Evolutionary conservation across 805 yeast genomes (phyloP), one percentile per base, ranked within the genome.

Genomic region (Starmerella potacharoeniae): DNA sequence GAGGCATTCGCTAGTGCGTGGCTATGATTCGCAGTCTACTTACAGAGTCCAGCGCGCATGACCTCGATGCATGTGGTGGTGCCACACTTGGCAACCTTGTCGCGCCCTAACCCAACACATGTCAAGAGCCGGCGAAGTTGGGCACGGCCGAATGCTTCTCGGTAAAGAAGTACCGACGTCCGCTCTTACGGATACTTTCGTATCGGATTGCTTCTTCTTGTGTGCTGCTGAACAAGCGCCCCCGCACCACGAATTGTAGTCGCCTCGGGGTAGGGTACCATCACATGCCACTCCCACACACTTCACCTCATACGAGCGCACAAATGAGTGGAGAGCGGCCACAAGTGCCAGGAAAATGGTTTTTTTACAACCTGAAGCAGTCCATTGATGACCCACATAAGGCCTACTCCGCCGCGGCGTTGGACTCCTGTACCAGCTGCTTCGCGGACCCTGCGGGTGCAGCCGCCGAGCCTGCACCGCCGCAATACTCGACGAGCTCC

Each of bases 401-500:
- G 36, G 49, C 60, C 31, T 55, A 49, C 42, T 48, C 53, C 7
- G 60, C 49, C 30, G 53, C 57, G 10, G 54, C 51, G 6, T 49
- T 57, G n/a, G 60, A 52, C 37, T 57, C 60, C 16, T 46, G 30
- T 31, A 44, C 37, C 11, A 48, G 51, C 40, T 36, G 22, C 43
- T 48, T 36, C n/a, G 49, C 44, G 1, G 43, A 51, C 28, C 17
- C 33, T 14, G 5, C 35, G 6, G 53, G 34, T 11, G 13, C 33
- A 1, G 41, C 40, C 8, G 16, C 49, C 30, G 46, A 36, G 34
- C 39, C 44, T 5, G 34, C 51, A 13, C 35, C 47, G n/a, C 28
- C 34, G 22, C 41, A 30, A 10, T 68, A 60, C 57, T 66, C 69
- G 1, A 47, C 60, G 10, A 43, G 64, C 9, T 57, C 68, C 4